Conservation (phyloP, 441 rosid genomes). For the Euphorbia corollata region DNA sequence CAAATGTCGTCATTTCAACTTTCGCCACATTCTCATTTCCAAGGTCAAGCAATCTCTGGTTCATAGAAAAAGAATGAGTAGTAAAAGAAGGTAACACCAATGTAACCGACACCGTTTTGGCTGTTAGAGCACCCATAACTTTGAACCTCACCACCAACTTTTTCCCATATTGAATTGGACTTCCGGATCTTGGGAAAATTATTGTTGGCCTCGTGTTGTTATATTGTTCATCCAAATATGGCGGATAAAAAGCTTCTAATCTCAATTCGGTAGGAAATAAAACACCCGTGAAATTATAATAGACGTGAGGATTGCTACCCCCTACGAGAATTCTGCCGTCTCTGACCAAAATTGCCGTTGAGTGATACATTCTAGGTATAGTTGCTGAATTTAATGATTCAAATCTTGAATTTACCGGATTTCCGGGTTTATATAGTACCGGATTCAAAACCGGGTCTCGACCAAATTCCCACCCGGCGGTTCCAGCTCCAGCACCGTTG, state of each 20-base stretch:
- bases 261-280: constrained; percentile 69
- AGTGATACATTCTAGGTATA: constrained; percentile 76
- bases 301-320: constrained; percentile 68
- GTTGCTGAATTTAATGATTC: constrained; percentile 36
- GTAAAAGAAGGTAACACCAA: constrained; percentile 64
- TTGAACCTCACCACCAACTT: constrained; percentile 34
- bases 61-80: constrained; percentile 76
- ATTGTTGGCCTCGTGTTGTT: constrained; percentile 37
- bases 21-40: constrained; percentile 26
- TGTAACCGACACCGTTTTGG: constrained; percentile 32
- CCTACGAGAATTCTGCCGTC: constrained; percentile 72
- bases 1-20: constrained; percentile 22
- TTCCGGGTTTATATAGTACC: constrained; percentile 38
- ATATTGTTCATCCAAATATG: constrained; percentile 38
- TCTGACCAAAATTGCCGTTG: constrained; percentile 50
- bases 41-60: constrained; percentile 61
- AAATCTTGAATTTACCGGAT: constrained; percentile 32
- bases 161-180: constrained; percentile 31
- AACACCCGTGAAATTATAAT: constrained; percentile 52
- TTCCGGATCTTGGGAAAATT: constrained; percentile 23
- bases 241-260: constrained; percentile 64
- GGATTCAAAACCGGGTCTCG: constrained; percentile 46
- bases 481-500: constrained; percentile 60
- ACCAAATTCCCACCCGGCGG: constrained; percentile 72
- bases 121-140: constrained; percentile 25